phyloP scores from a whole-genome alignment of 208 protist species.

The Entamoeba moshkovskii region DNA sequence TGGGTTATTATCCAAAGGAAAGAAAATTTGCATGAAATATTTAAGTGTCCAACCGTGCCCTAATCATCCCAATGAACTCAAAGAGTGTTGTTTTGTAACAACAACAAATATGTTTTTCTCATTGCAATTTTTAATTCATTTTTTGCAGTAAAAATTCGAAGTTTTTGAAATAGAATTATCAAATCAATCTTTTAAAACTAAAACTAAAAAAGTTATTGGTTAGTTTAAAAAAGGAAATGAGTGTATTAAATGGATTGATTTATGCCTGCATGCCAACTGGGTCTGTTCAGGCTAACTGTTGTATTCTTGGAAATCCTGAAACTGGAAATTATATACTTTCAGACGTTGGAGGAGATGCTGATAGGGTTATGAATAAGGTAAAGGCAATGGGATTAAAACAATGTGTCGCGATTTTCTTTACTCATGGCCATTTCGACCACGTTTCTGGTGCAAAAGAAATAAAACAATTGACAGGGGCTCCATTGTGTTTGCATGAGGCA shows the following conservation, averaged over 20 bases:
- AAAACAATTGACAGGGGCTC: not conserved
- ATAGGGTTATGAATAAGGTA: not conserved
- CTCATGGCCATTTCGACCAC: not conserved
- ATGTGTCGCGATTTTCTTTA: not conserved
- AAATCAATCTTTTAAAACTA: not conserved
- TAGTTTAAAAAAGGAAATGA: not conserved
- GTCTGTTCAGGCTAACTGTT: not conserved
- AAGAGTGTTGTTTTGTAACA: not conserved
- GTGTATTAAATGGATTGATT: not conserved
- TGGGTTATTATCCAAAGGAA: not conserved
- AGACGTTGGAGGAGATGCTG: not conserved
- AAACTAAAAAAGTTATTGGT: not conserved
- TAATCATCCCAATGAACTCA: not conserved
- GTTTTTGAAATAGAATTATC: not conserved
- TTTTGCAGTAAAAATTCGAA: too few species aligned
- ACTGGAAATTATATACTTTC: not conserved
- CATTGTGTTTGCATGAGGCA: not conserved
- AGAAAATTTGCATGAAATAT: not conserved
- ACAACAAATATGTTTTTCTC: not conserved
- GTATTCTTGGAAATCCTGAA: not conserved
- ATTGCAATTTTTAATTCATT: too few species aligned
- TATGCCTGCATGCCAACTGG: not conserved
- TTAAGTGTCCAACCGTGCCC: not conserved
- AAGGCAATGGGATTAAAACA: not conserved
- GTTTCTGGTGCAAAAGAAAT: not conserved